Evolutionary conservation across 2,329 filamentous ascomycete genomes (phyloP).

Genomic region (Penicillium rolfsii): DNA sequence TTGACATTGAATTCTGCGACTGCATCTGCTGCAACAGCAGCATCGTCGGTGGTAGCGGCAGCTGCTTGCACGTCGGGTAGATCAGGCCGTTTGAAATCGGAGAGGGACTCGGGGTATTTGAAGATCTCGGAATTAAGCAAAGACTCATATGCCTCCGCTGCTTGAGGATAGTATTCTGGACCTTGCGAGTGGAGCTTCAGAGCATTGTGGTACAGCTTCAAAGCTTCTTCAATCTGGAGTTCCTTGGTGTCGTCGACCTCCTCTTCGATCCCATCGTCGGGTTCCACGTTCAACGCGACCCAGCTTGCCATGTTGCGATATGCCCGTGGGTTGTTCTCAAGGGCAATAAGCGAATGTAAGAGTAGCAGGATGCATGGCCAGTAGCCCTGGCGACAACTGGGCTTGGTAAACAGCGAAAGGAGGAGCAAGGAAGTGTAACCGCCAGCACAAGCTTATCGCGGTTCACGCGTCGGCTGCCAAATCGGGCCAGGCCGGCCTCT

Average conservation of each 20-base stretch:
- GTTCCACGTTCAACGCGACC: conserved; percentile 89
- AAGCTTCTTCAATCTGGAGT: conserved; percentile 93
- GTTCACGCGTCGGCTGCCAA: conserved; percentile 23
- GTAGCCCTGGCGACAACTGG: not conserved
- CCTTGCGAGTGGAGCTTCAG: conserved; percentile 91
- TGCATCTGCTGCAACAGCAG: conserved; percentile 27
- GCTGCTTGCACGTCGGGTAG: conserved; percentile 45
- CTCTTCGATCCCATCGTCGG: conserved; percentile 85
- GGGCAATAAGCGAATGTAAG: conserved; percentile 3
- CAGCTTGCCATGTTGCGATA: conserved; percentile 61
- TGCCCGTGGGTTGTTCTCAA: conserved; percentile 17
- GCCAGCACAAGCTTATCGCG: conserved; percentile 16
- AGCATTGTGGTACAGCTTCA: conserved; percentile 91
- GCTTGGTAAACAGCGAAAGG: not conserved
- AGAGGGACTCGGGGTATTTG: conserved; percentile 81
- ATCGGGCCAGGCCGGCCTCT: conserved; percentile 23
- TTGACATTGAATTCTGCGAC: conserved; percentile 61
- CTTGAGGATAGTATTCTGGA: conserved; percentile 72
- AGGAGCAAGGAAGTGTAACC: conserved; percentile 1
- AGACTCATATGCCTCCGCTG: conserved; percentile 76
- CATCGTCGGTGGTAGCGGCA: conserved; percentile 23
- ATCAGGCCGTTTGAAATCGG: conserved; percentile 77
- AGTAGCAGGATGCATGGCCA: conserved; percentile 29
- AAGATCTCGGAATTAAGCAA: conserved; percentile 94
- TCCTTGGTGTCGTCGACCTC: conserved; percentile 95